Evolutionary conservation across 1,284 basidiomycete species (phyloP), one percentile per base, ranked within the genome.

Genomic region (Ceratobasidium sp.): DNA sequence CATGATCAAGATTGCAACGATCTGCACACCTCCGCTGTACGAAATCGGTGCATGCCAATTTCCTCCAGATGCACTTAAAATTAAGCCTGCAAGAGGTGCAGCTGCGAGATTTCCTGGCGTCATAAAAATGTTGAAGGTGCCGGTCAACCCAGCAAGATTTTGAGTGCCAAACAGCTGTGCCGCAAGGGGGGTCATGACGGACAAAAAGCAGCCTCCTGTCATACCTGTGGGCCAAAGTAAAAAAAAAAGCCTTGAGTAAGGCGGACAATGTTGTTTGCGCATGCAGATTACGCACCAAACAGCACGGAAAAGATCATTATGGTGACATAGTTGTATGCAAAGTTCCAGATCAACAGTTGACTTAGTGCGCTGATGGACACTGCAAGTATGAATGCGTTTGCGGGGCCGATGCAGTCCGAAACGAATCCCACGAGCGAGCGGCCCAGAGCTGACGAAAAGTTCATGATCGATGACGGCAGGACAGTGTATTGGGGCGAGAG

Each of bases 311-410:
- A 77, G 43, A 74, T 67, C 73, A 78, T 76, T 41, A 78, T 76
- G 13, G 64, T 73, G 9, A 72, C 74, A 41, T 75, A 78, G 35
- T 47, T 76, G 54, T 75, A 76, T 14, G 77, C 78, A 26, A 77
- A 76, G 50, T 79, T 78, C 78, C 78, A 79, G 18, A 75, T 73
- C 26, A 78, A 57, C 11, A 78, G 73, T 69, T 79, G 78, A 2
- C 75, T 61, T 4, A 76, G 28, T 1, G 76, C 76, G 7, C 75
- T 74, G 38, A 79, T 75, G 47, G 74, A 38, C 52, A 78, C 70
- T 23, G 75, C 69, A 47, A 76, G 47, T 35, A 78, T 73, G n/a
- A 78, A 75, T 35, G 77, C 76, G 47, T 79, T 78, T 43, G 75
- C 74, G 14, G 75, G 72, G 28, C 78, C 78, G 18, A 78, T 73